Conservation (phyloP, 352 stramenopile species). For the Thalassiosira sp. region DNA sequence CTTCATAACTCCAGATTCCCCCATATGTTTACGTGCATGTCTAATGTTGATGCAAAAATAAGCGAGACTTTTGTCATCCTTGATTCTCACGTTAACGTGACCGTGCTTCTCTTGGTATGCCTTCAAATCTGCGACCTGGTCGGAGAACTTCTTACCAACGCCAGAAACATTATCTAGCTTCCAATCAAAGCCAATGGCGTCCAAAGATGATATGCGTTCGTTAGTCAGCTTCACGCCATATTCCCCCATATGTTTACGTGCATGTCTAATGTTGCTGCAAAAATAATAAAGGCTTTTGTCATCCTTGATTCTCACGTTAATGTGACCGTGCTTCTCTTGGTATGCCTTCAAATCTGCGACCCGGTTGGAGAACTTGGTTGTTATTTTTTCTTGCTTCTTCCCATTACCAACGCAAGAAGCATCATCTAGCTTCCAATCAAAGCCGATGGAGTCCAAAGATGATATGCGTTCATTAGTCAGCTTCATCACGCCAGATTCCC, state of each 20-base stretch:
- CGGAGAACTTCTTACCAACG: slow-evolving; percentile 1
- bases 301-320: background rate
- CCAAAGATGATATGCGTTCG: background rate
- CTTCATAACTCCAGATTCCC: background rate
- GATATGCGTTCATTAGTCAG: slow-evolving; percentile 11
- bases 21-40: slow-evolving; percentile 3
- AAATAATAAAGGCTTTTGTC: background rate
- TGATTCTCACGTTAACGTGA: slow-evolving; percentile 5
- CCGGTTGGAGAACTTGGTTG: background rate
- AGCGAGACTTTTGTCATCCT: slow-evolving; percentile 8
- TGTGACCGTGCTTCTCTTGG: background rate
- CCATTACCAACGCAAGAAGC: too few relatives aligned
- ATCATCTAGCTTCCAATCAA: slow-evolving; percentile 6
- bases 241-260: background rate
- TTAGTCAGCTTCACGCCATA: background rate
- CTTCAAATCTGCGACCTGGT: slow-evolving; percentile 7
- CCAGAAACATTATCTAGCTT: background rate
- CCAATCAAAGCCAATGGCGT: background rate
- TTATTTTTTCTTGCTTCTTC: too few relatives aligned
- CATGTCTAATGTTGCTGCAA: background rate
- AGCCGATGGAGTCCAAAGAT: slow-evolving; percentile 8
- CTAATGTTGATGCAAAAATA: slow-evolving; percentile 7
- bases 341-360: background rate
- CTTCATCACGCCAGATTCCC: slow-evolving; percentile 6
- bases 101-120: slow-evolving; percentile 1